Base-by-base conservation (phyloP, 2,329 filamentous ascomycete genomes). In the Penicillium sp. region DNA sequence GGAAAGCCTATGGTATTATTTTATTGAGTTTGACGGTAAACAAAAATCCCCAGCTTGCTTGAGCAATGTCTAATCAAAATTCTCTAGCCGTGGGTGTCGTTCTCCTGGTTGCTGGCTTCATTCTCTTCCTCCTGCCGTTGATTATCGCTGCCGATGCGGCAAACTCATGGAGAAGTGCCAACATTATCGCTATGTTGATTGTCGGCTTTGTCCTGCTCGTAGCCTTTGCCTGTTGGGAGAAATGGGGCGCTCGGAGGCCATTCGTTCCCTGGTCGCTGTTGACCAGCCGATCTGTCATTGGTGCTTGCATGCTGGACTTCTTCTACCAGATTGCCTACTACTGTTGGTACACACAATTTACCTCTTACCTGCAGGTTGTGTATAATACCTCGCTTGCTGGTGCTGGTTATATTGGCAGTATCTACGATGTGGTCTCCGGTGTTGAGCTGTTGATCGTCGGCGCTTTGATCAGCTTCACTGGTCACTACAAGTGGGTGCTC, bases 121-220 rank as follows among this genome's bases (percentile, higher is more conserved):
- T 81, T 1, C 70, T 88, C 3, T 82, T 88, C 64, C 75, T 88
- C 3, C 75, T 89, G 17, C 82, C 85, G 0, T 85, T 89, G 68
- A 82, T 73, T 29, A 75, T 88, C 9, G 69, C 74, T 43, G 42
- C 51, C 15, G 62, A 59, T 7, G 66, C 73, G 9, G 52, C 60
- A 10, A 50, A 69, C 3, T 62, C 65, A 9, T 80, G 75, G 74
- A 59, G 60, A 7, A 70, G 73, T 3, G 66, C 72, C n/a, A 58
- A 74, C 13, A 74, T 81, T 47, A 75, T 83, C 41, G 67, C 68
- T 20, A 77, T 83, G 66, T 60, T 76, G 7, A 74, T 83, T 9
- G 61, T 85, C 15, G 85, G 86, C 0, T 67, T 77, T 18, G 56
- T 79, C 0, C 75, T 80, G 7, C 67, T 87, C 1, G 64, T 82